Evolutionary conservation across 495 filamentous ascomycete species (phyloP).

Genomic region (Hypoxylon crocopeplum): DNA sequence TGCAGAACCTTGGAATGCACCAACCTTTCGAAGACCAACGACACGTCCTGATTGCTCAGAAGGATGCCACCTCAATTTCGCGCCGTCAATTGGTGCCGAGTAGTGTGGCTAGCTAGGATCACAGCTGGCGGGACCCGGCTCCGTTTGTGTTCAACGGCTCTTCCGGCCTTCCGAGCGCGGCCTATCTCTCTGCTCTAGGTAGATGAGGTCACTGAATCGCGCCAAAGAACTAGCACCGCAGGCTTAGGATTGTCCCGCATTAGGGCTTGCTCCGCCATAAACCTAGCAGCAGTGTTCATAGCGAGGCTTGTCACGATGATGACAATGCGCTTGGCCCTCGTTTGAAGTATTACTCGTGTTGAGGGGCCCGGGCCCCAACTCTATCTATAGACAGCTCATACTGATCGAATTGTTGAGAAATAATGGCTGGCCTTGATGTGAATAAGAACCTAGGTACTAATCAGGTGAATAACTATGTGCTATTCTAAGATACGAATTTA

Average conservation of each 20-base stretch:
- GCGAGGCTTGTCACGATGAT: no score
- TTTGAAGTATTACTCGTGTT: conserved; percentile 13
- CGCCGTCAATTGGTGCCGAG: conserved; percentile 3
- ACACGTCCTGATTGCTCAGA: conserved; percentile 6
- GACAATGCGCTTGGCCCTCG: background rate
- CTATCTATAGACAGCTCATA: background rate
- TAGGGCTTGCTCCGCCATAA: no score
- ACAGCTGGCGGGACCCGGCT: conserved; percentile 16
- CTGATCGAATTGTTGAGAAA: background rate
- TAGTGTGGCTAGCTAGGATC: conserved; percentile 10
- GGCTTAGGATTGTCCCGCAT: background rate
- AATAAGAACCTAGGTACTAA: no score
- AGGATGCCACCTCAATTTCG: background rate
- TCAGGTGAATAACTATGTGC: background rate
- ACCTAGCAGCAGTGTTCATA: no score
- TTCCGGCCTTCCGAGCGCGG: conserved; percentile 33
- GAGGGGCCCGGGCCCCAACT: background rate
- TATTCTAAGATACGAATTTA: background rate
- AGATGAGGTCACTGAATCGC: conserved; percentile 15
- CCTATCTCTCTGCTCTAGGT: background rate
- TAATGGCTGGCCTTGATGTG: background rate
- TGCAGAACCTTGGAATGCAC: conserved; percentile 8
- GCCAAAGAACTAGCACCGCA: background rate
- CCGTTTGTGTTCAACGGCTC: conserved; percentile 24
- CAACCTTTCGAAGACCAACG: background rate